phyloP scores from a whole-genome alignment of 495 filamentous ascomycete species.

The Trichocladium uniseriatum region DNA sequence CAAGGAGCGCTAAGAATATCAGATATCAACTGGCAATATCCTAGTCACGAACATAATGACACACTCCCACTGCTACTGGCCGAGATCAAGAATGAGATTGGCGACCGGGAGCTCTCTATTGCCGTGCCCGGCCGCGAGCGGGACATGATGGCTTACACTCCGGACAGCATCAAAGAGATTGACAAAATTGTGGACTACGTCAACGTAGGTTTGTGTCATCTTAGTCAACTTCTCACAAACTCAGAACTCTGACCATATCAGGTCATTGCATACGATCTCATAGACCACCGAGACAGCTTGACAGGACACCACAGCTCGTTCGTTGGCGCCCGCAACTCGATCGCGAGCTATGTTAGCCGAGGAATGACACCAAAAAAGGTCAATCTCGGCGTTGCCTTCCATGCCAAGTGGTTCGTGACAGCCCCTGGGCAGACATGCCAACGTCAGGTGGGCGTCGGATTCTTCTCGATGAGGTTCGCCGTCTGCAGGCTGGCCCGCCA shows the following conservation, averaged over 20 bases:
- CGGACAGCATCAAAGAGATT: conserved; percentile 48
- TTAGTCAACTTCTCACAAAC: too few relatives aligned
- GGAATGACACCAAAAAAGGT: conserved; percentile 46
- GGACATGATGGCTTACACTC: conserved; percentile 57
- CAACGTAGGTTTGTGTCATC: conserved; percentile 30
- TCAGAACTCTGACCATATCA: too few relatives aligned
- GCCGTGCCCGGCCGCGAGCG: conserved; percentile 48
- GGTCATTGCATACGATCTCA: conserved; percentile 59
- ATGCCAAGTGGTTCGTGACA: conserved; percentile 58
- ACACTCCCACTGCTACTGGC: conserved; percentile 50
- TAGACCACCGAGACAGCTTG: conserved; percentile 54
- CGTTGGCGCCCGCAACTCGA: conserved; percentile 37
- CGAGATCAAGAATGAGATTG: conserved; percentile 47
- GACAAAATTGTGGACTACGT: conserved; percentile 52
- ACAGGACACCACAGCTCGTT: conserved; percentile 51
- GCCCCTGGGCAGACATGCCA: conserved; percentile 25
- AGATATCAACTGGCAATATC: conserved; percentile 61
- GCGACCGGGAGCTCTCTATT: conserved; percentile 52
- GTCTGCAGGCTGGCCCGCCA: conserved; percentile 43
- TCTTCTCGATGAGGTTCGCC: background rate
- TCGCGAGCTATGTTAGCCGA: conserved; percentile 47
- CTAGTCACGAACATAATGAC: conserved; percentile 48
- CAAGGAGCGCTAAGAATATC: too few relatives aligned
- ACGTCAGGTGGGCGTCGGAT: conserved; percentile 37
- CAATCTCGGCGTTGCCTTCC: conserved; percentile 58